Conservation (phyloP, 352 stramenopile species). For the Globisporangium barbulae region DNA sequence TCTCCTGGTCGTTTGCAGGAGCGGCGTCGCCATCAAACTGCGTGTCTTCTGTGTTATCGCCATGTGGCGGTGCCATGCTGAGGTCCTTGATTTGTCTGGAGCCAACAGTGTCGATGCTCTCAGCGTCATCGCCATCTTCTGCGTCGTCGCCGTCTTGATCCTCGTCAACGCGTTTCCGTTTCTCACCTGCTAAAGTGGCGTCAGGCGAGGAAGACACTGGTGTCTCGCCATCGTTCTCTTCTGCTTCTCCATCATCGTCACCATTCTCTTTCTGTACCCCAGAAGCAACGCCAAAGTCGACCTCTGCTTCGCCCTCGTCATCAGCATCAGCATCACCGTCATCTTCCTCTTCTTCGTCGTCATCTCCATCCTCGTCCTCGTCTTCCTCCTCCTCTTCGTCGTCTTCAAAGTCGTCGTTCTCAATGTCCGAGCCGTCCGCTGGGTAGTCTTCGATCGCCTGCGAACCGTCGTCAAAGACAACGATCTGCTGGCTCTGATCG, state of each 20-base stretch:
- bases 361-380: conserved; percentile 54
- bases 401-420: conserved; percentile 51
- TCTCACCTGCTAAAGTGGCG: conserved; percentile 3
- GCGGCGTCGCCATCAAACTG: neutral
- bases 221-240: conserved; percentile 15
- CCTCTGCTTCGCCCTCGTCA: conserved; percentile 40
- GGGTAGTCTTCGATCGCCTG: conserved; percentile 71
- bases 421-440: conserved; percentile 81
- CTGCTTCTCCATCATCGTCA: conserved; percentile 14
- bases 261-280: conserved; percentile 2
- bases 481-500: conserved; percentile 68
- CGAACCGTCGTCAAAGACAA: conserved; percentile 81
- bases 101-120: conserved; percentile 22
- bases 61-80: neutral
- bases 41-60: conserved; percentile 4
- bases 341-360: conserved; percentile 47
- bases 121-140: conserved; percentile 26
- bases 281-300: conserved; percentile 32
- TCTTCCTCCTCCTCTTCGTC: conserved; percentile 61
- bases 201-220: conserved; percentile 16
- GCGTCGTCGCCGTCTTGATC: conserved; percentile 27
- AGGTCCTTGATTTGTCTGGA: conserved; percentile 1
- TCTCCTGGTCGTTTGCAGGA: conserved; percentile 16
- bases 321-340: conserved; percentile 35
- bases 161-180: conserved; percentile 37